Conservation (phyloP, 2,329 filamentous ascomycete species). For the Microascus cirrosus region DNA sequence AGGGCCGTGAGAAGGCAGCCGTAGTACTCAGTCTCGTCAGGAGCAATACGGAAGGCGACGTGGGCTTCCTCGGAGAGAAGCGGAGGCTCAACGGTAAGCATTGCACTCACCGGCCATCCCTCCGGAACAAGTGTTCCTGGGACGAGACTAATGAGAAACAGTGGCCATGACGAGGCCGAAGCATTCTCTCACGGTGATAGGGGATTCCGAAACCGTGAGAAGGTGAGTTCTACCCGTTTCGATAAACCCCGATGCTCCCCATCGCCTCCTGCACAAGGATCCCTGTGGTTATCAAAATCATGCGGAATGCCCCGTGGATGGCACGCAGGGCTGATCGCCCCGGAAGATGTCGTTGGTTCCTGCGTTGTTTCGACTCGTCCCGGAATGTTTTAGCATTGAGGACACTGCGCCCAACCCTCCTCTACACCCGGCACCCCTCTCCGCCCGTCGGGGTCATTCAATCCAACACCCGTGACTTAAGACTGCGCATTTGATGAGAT, state of each 20-base stretch:
- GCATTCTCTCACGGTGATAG: conserved; percentile 80
- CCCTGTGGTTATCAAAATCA: background rate
- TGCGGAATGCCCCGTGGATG: background rate
- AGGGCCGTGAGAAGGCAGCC: conserved; percentile 93
- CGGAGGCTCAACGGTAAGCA: conserved; percentile 76
- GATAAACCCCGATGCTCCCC: background rate
- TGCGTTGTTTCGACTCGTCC: background rate
- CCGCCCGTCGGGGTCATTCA: background rate
- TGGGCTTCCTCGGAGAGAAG: conserved; percentile 89
- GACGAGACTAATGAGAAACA: conserved; percentile 38
- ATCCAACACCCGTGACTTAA: background rate
- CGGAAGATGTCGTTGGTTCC: background rate
- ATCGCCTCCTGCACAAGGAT: conserved; percentile 9
- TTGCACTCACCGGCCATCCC: background rate
- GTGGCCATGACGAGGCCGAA: conserved; percentile 95
- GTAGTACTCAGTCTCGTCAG: conserved; percentile 89
- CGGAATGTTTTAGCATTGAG: conserved; percentile 2
- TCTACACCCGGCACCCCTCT: background rate
- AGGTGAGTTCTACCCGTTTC: conserved; percentile 46
- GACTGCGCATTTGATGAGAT: background rate
- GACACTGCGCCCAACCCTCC: background rate
- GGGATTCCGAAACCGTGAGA: conserved; percentile 87
- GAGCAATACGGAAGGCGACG: conserved; percentile 77
- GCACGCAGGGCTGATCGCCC: background rate
- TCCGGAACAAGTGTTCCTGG: background rate